Base-by-base conservation (phyloP, 495 filamentous ascomycete genomes). In the Aspergillus nidulans region DNA sequence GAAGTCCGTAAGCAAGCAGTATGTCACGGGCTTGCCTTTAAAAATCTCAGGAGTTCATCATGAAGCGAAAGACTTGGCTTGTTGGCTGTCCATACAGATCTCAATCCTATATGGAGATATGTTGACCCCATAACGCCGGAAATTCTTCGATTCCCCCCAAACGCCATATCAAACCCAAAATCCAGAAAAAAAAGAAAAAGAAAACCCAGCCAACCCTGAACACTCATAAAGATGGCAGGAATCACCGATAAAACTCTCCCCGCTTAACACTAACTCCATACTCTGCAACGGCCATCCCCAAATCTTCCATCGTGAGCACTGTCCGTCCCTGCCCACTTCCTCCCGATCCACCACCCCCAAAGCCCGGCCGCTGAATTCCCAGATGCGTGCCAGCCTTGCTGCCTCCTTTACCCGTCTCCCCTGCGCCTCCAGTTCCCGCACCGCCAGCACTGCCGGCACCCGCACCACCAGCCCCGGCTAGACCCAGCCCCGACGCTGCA, bases 291-390 rank as follows among this genome's bases (percentile, higher is more conserved):
- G 94, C 94, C 88, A 95, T 96, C 2, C 94, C 94, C 63, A 98
- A 68, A 78, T 98, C 94, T 74, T 98, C 94, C 94, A 98, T 97
- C 6, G 95, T 97, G 54, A 98, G 73, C 58, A 98, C 94, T 32
- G 94, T 97, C 48, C 92, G 81, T 38, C 92, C 94, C 71, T 94
- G 89, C 6, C 75, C 76, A 39, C 87, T 88, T 0, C 92, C 90
- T 21, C 91, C 95, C 48, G 88, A 88, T 0, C 92, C 94, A 57
- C 92, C 94, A 61, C 91, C 92, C 10, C 91, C 94, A 71, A 88
- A 97, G 5, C 94, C 95, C 20, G 95, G 84, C 47, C 94, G 72
- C 75, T 94, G 91, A 56, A 92, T 91, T 5, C 95, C 94, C 19
- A 96, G 71, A 55, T 91, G 84, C 15, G 81, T 81, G 75, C 81